phyloP scores from a whole-genome alignment of 371 early-diverging fungal species.

The Syncephalastrum sp. region DNA sequence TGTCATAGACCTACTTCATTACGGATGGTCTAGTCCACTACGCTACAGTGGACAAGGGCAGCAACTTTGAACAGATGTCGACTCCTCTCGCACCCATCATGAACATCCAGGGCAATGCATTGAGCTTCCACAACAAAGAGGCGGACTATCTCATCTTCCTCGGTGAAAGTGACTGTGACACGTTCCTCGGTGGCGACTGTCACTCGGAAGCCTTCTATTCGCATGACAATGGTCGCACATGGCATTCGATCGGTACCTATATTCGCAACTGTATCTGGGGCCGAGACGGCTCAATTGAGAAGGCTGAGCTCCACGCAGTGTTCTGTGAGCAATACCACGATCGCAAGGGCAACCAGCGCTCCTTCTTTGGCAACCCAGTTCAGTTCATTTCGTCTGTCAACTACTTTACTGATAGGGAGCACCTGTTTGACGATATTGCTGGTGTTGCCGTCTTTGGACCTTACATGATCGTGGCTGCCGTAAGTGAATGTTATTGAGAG shows the following conservation, averaged over 20 bases:
- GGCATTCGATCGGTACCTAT: conserved; percentile 72
- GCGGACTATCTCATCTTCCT: conserved; percentile 76
- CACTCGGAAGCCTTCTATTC: conserved; percentile 74
- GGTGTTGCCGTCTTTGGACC: conserved; percentile 80
- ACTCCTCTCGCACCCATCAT: conserved; percentile 56
- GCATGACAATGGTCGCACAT: conserved; percentile 68
- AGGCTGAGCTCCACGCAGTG: conserved; percentile 51
- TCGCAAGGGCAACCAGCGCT: conserved; percentile 59
- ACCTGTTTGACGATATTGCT: conserved; percentile 62
- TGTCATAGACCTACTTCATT: conserved; percentile 65
- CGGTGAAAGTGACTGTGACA: conserved; percentile 61
- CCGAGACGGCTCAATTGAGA: conserved; percentile 56
- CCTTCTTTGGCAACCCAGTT: conserved; percentile 41
- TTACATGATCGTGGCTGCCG: conserved; percentile 80
- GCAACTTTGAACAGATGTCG: conserved; percentile 54
- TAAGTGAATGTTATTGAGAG: conserved; percentile 21
- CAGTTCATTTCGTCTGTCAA: conserved; percentile 56
- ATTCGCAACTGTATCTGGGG: conserved; percentile 80
- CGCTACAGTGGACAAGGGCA: conserved; percentile 72
- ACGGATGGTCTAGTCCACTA: conserved; percentile 58
- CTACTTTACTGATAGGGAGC: conserved; percentile 51
- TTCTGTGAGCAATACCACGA: conserved; percentile 71
- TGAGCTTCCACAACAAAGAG: conserved; percentile 83
- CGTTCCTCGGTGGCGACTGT: conserved; percentile 45
- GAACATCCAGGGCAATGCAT: conserved; percentile 49